phyloP scores from a whole-genome alignment of 208 protist species.

The Balamuthia mandrillaris region DNA sequence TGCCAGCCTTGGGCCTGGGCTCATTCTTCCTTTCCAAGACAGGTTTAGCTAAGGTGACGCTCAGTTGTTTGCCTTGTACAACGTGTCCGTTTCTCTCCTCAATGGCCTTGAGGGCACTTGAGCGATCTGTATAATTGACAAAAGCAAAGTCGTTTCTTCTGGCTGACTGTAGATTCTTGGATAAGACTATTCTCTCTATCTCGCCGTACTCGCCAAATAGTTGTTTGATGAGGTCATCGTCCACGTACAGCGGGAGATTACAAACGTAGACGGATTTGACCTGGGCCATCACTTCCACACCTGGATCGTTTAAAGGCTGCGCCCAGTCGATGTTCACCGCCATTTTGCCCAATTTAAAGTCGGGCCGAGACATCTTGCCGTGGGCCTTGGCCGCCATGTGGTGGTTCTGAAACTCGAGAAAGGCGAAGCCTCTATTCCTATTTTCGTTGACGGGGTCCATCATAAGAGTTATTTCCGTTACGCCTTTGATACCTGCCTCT shows the following conservation, averaged over 20 bases:
- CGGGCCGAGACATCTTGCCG: neutral
- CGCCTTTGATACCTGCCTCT: neutral
- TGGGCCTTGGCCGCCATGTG: constrained; percentile 4
- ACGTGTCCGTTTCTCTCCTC: neutral
- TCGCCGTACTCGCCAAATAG: neutral
- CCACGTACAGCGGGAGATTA: neutral
- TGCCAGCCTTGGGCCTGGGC: neutral
- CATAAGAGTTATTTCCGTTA: neutral
- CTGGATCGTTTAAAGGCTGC: neutral
- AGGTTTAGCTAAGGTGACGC: neutral
- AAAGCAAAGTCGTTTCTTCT: neutral
- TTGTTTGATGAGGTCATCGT: neutral
- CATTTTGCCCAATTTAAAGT: neutral
- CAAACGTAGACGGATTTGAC: constrained; percentile 9
- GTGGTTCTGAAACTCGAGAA: neutral
- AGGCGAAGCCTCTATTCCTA: neutral
- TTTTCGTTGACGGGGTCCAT: neutral
- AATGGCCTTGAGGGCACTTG: neutral
- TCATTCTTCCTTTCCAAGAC: neutral
- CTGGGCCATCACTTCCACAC: neutral
- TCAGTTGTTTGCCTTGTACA: neutral
- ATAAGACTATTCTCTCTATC: neutral
- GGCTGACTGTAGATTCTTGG: neutral
- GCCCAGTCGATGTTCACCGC: neutral
- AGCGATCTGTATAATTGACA: neutral